A percentile compares a stretch with the other conserved stretches of the same genome.
phyloP scores from a whole-genome alignment of 768 basidiomycete species.

The Leucogyrophana mollusca region DNA sequence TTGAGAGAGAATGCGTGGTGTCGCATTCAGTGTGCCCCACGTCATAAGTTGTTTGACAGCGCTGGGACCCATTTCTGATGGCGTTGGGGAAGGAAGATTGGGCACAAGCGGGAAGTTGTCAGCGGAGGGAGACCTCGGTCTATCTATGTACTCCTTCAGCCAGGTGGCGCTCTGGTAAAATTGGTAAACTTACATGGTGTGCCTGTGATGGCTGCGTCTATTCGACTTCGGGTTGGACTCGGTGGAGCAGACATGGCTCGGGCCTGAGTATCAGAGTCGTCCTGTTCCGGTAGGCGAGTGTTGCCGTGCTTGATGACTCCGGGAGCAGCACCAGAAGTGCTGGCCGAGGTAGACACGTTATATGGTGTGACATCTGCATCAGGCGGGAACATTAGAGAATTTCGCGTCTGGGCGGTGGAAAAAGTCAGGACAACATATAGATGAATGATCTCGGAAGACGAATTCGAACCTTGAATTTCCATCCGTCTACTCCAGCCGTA shows the following conservation, averaged over 20 bases:
- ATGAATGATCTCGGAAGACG: neutral
- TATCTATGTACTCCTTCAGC: slow-evolving; percentile 47
- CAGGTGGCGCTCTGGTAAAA: neutral
- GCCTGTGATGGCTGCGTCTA: slow-evolving; percentile 91
- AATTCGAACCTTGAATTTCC: slow-evolving; percentile 71
- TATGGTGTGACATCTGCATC: slow-evolving; percentile 88
- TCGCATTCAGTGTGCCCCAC: slow-evolving; percentile 91
- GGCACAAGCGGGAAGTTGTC: slow-evolving; percentile 77
- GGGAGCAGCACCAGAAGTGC: slow-evolving; percentile 39
- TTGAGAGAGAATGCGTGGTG: slow-evolving; percentile 81
- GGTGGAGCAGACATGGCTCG: slow-evolving; percentile 60
- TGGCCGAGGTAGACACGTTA: slow-evolving; percentile 38
- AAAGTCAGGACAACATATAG: neutral
- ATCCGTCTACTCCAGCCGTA: slow-evolving; percentile 71
- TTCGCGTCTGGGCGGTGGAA: slow-evolving; percentile 75
- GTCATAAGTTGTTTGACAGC: slow-evolving; percentile 95
- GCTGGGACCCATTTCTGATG: slow-evolving; percentile 73
- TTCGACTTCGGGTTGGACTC: slow-evolving; percentile 87
- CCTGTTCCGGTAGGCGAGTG: slow-evolving; percentile 79
- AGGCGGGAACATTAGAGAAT: slow-evolving; percentile 93
- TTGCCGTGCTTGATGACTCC: slow-evolving; percentile 75
- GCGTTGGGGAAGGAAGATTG: slow-evolving; percentile 83
- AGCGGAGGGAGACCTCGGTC: slow-evolving; percentile 52
- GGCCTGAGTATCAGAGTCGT: slow-evolving; percentile 44
- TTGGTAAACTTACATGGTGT: slow-evolving; percentile 71